phyloP scores from a whole-genome alignment of 1,284 basidiomycete species.

The Austropuccinia psidii region DNA sequence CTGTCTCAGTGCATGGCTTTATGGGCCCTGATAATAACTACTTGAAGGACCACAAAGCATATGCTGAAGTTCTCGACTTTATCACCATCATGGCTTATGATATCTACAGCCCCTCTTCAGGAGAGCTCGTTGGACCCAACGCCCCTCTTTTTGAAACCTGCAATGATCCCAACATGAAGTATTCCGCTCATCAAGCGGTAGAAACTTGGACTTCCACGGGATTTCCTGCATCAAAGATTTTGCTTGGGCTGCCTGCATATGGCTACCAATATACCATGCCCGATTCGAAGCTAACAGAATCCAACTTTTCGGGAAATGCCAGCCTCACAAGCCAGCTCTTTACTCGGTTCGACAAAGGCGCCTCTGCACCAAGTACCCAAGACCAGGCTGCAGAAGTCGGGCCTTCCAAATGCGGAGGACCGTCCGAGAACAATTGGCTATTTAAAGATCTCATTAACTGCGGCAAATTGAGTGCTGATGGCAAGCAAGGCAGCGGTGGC shows the following conservation, averaged over 20 bases:
- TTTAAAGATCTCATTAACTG: slow-evolving; percentile 27
- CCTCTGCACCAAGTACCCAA: not conserved
- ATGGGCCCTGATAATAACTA: slow-evolving; percentile 21
- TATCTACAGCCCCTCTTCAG: slow-evolving; percentile 12
- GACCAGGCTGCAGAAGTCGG: not conserved
- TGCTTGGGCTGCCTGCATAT: slow-evolving; percentile 28
- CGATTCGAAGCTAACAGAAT: not conserved
- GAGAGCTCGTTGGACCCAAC: slow-evolving; percentile 9
- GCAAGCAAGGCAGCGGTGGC: slow-evolving; percentile 25
- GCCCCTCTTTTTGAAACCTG: slow-evolving; percentile 34
- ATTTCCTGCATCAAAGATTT: slow-evolving; percentile 28
- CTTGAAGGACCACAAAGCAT: slow-evolving; percentile 19
- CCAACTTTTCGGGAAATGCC: slow-evolving; percentile 18
- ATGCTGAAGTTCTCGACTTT: slow-evolving; percentile 24
- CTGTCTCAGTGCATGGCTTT: slow-evolving; percentile 23
- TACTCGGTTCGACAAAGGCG: slow-evolving; percentile 14
- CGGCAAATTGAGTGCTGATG: not conserved
- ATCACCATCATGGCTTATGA: slow-evolving; percentile 36
- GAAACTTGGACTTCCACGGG: slow-evolving; percentile 31
- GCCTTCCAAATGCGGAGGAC: slow-evolving; percentile 5
- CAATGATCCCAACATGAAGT: slow-evolving; percentile 18
- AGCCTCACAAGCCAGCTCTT: slow-evolving; percentile 25
- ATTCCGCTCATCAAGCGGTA: not conserved
- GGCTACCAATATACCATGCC: slow-evolving; percentile 22
- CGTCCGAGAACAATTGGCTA: not conserved